Evolutionary conservation across 108 stramenopile species (phyloP).

Genomic region (Nitzschia sp.): DNA sequence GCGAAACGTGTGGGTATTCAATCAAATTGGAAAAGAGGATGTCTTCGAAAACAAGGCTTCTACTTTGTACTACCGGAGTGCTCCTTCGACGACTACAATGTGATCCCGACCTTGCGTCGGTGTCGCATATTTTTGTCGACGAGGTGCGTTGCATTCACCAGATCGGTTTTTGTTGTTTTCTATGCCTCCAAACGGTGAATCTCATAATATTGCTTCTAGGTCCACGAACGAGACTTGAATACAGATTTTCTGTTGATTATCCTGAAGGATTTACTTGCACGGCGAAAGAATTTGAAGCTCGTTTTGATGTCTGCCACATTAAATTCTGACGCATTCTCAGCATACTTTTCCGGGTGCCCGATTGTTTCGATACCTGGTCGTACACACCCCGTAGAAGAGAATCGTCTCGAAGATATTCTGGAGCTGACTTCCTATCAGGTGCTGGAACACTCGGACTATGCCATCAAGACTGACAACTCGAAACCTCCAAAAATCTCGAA

Average conservation of each 20-base stretch:
- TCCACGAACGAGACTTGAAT: constrained; percentile 87
- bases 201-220: neutral
- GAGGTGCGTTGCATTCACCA: constrained; percentile 42
- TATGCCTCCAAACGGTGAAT: too few relatives aligned
- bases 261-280: constrained; percentile 70
- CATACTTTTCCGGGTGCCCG: constrained; percentile 83
- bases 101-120: constrained; percentile 63
- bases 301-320: constrained; percentile 93
- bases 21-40: constrained; percentile 82
- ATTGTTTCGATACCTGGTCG: constrained; percentile 81
- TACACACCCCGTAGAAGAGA: constrained; percentile 76
- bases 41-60: constrained; percentile 62
- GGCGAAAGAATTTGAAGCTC: constrained; percentile 75
- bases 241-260: constrained; percentile 92
- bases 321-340: constrained; percentile 79
- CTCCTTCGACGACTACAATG: constrained; percentile 84
- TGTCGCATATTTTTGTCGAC: constrained; percentile 83
- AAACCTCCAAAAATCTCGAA: constrained; percentile 48
- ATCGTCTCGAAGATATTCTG: constrained; percentile 82
- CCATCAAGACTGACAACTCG: constrained; percentile 33
- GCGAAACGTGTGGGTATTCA: constrained; percentile 87
- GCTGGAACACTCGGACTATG: constrained; percentile 52
- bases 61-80: constrained; percentile 91
- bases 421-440: constrained; percentile 63
- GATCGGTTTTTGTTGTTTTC: neutral